Percentiles rank a stretch among this genome's conserved stretches.
These are phyloP conservation scores for Kernera saxatilis DNA, from an alignment of 345 rosid species.

Conservation along the genomic window DNA sequence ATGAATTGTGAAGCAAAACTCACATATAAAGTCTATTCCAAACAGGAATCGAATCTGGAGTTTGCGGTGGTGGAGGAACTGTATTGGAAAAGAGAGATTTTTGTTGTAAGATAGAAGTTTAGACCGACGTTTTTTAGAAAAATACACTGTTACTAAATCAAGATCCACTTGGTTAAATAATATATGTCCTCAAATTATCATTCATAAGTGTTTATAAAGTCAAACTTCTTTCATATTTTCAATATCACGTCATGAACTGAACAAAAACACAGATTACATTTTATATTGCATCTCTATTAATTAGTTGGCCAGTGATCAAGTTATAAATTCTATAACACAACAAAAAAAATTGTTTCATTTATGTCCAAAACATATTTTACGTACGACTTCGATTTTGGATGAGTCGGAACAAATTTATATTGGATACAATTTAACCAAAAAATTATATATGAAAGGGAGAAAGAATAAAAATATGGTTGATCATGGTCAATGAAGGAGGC, in stretches of 20 bases:
- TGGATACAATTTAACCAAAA: too few relatives aligned
- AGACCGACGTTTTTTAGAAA: too few relatives aligned
- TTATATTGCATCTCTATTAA: not conserved
- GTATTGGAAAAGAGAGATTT: too few relatives aligned
- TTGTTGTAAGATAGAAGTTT: too few relatives aligned
- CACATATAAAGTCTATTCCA: too few relatives aligned
- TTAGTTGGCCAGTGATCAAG: not conserved
- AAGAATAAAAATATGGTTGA: not conserved
- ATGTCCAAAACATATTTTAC: not conserved
- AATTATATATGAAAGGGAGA: not conserved
- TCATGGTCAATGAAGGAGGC: not conserved
- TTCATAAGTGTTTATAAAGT: not conserved
- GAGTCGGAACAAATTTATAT: not conserved
- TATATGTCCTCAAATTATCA: not conserved
- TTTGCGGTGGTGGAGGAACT: too few relatives aligned
- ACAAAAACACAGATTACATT: not conserved
- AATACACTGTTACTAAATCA: too few relatives aligned
- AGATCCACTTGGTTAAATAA: too few relatives aligned
- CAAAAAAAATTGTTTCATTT: not conserved
- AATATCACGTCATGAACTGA: not conserved
- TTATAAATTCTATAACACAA: not conserved
- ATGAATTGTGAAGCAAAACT: too few relatives aligned
- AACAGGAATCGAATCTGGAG: too few relatives aligned
- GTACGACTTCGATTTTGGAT: not conserved
- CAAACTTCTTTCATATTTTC: not conserved